Percentiles rank a stretch among this genome's conserved stretches.
phyloP scores from a whole-genome alignment of 2,329 filamentous ascomycete genomes.

The Botrytis tulipae region DNA sequence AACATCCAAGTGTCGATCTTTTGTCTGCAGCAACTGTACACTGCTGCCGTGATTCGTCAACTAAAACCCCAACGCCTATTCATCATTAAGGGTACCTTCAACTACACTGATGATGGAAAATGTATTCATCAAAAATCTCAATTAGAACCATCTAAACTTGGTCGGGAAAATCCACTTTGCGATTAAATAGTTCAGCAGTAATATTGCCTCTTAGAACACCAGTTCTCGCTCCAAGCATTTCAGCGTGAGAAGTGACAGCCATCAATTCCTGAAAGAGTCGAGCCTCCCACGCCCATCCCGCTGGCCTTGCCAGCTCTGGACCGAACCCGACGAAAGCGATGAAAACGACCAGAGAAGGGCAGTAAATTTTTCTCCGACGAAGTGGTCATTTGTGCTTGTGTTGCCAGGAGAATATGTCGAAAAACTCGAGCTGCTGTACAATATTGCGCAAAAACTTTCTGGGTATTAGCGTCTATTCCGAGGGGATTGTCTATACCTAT shows the following conservation, averaged over 20 bases:
- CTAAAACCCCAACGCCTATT: slow-evolving; percentile 21
- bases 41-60: slow-evolving; percentile 28
- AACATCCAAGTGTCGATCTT: slow-evolving; percentile 32
- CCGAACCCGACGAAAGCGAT: slow-evolving; percentile 14
- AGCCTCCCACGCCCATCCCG: slow-evolving; percentile 7
- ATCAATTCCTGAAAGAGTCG: slow-evolving; percentile 15
- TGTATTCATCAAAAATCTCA: background rate
- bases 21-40: slow-evolving; percentile 22
- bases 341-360: background rate
- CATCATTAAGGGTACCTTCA: slow-evolving; percentile 1
- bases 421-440: slow-evolving; percentile 19
- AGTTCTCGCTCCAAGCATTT: slow-evolving; percentile 8
- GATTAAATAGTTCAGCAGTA: background rate
- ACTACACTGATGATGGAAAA: slow-evolving; percentile 1
- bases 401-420: slow-evolving; percentile 20
- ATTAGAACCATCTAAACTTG: slow-evolving; percentile 24
- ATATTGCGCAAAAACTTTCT: slow-evolving; percentile 19
- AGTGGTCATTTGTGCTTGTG: slow-evolving; percentile 16
- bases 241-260: slow-evolving; percentile 17
- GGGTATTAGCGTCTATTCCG: slow-evolving; percentile 1
- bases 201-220: slow-evolving; percentile 9
- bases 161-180: slow-evolving; percentile 17
- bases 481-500: background rate
- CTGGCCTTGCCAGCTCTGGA: background rate
- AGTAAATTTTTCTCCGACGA: background rate